Evolutionary conservation across 2,329 filamentous ascomycete genomes (phyloP), one percentile per base, ranked within the genome.

Genomic region (Pseudogymnoascus sp.): DNA sequence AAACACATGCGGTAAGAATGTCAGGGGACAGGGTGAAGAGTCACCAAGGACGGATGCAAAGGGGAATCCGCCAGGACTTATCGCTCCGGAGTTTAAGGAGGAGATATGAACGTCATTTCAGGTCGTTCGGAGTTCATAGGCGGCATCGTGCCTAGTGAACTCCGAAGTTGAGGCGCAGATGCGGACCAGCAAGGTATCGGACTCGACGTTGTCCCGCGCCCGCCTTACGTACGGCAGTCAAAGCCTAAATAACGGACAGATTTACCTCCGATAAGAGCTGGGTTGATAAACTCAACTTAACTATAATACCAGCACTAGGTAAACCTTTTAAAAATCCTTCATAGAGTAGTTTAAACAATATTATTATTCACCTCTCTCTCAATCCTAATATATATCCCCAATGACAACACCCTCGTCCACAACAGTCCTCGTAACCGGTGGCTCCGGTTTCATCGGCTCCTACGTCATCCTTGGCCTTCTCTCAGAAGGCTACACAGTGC

Each of bases 371-470:
- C 25, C n/a, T 12, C 46, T 25, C 11, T 31, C 46, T 56, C 28
- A 5, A 36, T 12, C n/a, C 5, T 7, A 14, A 18, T 34, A 9
- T 21, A 36, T 12, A 36, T 36, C 5, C 11, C 28, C 5, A 21
- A 63, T 63, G 62, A 40, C 61, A 46, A 36, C 38, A 1, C 25
- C 36, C 25, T 60, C 61, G 3, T 63, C 63, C 60, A 65, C 63
- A 31, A 63, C 56, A 37, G 66, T 73, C 36, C 67, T 72, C 37
- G 68, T 73, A 21, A 73, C 71, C 4, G 71, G 72, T 37, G 71
- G 70, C 38, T 69, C 70, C n/a, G 72, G 72, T 43, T 73, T 73
- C 64, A 31, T 75, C 6, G 73, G 65, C 23, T 65, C 66, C 14
- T 68, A 74, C 61, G 68, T 67, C 64, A 69, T 75, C 31, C 53